Base-by-base conservation (phyloP, 805 yeast genomes). In the Yamadazyma kitorensis region DNA sequence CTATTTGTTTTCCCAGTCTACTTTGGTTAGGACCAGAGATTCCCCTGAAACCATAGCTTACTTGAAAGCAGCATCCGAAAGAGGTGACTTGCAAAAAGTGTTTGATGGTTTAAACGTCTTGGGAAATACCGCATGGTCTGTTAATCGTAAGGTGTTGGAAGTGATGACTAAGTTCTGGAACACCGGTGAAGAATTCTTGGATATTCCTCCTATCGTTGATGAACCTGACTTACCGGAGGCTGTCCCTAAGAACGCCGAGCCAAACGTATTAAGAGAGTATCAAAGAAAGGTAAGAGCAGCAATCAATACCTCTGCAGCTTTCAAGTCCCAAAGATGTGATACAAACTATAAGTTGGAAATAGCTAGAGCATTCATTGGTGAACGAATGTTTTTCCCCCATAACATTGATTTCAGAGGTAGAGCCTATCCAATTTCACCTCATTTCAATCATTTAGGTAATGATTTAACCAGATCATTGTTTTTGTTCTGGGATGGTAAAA, bases 71-170 rank as follows among this genome's bases (percentile, higher is more conserved):
- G 96, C 96, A 2, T 76, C 87, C 7, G 80, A 78, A 18, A 70
- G 80, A 17, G 76, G 80, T 7, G 76, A 75, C 31, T 61, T 93
- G 40, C 78, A 76, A 25, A 60, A 68, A 10, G 83, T 93, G 11
- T 84, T 81, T 50, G 73, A 76, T 32, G 98, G 97, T 4, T 68
- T 89, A 40, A 88, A 87, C 52, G 91, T 84, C 10, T 61, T 91
- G 36, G 98, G 98, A 6, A 64, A 70, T 24, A 85, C 98, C 2
- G 73, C 96, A 0, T 93, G 98, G 98, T 84, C 97, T 1, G 81
- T 93, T 21, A 93, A 93, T 55, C 74, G 78, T 33, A 68, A 64
- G 16, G 66, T 93, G 5, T 80, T 86, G 43, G 71, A 78, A 21
- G 70, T 85, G 3, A 72, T 93, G 47, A 74, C 86, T 3, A 65